phyloP scores from a whole-genome alignment of 345 rosid genomes.

The Excoecaria cochinchinensis region DNA sequence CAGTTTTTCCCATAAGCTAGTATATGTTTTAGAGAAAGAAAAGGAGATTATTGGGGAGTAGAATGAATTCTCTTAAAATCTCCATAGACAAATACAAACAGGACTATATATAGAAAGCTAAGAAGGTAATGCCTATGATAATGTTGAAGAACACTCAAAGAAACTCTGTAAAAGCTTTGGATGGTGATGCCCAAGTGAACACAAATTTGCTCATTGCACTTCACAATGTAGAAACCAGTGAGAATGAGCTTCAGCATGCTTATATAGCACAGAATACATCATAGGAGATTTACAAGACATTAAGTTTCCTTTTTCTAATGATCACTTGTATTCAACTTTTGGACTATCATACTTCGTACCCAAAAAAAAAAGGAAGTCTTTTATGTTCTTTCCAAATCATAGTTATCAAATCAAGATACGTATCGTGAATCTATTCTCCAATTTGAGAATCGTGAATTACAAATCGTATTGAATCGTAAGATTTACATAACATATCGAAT shows the following conservation, averaged over 20 bases:
- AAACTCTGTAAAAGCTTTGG: too few species aligned
- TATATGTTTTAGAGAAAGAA: neutral
- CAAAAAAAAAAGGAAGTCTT: too few species aligned
- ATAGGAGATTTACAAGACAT: neutral
- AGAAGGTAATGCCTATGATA: neutral
- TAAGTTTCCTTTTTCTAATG: too few species aligned
- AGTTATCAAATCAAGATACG: too few species aligned
- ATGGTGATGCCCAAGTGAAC: too few species aligned
- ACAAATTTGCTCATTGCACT: neutral
- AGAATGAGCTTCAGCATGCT: neutral
- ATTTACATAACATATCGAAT: too few species aligned
- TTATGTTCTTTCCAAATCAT: neutral
- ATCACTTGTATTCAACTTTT: neutral
- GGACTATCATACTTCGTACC: neutral
- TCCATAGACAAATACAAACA: neutral
- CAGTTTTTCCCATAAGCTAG: neutral
- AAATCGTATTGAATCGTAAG: too few species aligned
- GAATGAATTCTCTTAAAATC: neutral
- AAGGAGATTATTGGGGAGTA: neutral
- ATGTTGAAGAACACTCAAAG: neutral
- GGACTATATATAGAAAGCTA: neutral
- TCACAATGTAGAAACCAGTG: neutral
- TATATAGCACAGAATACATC: too few species aligned
- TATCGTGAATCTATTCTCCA: too few species aligned
- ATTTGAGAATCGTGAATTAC: too few species aligned